A percentile compares a stretch with the other conserved stretches of the same genome.
phyloP scores from a whole-genome alignment of 2,329 filamentous ascomycete species.

The Diaporthe citri region DNA sequence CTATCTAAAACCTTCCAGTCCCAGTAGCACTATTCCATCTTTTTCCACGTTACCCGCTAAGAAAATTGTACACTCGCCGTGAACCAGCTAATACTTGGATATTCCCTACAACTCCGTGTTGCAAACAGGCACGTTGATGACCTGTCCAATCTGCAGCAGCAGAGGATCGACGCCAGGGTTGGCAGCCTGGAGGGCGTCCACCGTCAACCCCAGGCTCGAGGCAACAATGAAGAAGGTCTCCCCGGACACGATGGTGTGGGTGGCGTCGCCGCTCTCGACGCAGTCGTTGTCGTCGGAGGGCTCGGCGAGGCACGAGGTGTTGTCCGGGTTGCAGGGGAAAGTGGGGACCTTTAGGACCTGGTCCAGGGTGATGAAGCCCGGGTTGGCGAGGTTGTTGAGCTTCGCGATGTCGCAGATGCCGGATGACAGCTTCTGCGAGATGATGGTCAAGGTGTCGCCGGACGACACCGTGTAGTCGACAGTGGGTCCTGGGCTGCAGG shows the following conservation, averaged over 20 bases:
- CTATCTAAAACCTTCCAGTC: no score
- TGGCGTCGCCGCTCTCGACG: slow-evolving; percentile 5
- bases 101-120: neutral
- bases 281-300: slow-evolving; percentile 21
- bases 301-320: slow-evolving; percentile 16
- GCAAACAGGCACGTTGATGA: slow-evolving; percentile 7
- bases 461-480: slow-evolving; percentile 5
- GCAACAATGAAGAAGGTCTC: slow-evolving; percentile 19
- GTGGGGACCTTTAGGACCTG: slow-evolving; percentile 24
- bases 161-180: slow-evolving; percentile 18
- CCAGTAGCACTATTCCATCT: neutral
- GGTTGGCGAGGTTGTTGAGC: slow-evolving; percentile 12
- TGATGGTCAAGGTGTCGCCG: slow-evolving; percentile 23
- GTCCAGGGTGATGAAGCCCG: slow-evolving; percentile 10
- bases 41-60: neutral
- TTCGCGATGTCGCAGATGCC: slow-evolving; percentile 20
- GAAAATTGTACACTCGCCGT: neutral
- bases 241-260: slow-evolving; percentile 4
- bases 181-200: slow-evolving; percentile 16
- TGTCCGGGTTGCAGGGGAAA: slow-evolving; percentile 16
- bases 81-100: neutral
- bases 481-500: slow-evolving; percentile 5
- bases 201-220: slow-evolving; percentile 3
- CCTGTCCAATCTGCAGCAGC: slow-evolving; percentile 6
- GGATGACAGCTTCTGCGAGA: slow-evolving; percentile 21